Percentiles rank a stretch among this genome's conserved stretches.
phyloP scores from a whole-genome alignment of 768 basidiomycete genomes.

The Russula earlei region DNA sequence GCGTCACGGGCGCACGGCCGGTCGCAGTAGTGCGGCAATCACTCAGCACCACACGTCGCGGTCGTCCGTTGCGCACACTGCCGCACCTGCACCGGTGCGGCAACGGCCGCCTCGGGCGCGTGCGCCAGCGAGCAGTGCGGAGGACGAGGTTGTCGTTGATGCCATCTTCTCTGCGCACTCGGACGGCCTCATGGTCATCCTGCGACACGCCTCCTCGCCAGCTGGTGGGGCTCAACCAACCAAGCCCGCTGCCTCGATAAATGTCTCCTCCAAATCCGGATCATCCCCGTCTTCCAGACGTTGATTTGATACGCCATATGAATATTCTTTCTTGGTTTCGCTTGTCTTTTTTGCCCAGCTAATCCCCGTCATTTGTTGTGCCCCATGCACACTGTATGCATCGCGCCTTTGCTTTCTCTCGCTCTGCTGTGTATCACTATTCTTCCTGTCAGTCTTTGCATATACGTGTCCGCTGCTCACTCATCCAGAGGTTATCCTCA shows the following conservation, averaged over 20 bases:
- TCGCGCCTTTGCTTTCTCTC: neutral
- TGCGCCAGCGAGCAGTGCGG: neutral
- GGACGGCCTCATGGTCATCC: slow-evolving; percentile 73
- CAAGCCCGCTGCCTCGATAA: neutral
- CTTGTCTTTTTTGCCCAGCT: neutral
- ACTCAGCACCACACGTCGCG: neutral
- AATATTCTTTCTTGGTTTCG: slow-evolving; percentile 1
- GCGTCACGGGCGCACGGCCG: neutral
- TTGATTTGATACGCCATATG: neutral
- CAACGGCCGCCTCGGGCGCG: neutral
- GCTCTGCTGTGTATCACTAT: slow-evolving; percentile 3
- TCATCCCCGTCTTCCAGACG: too few relatives aligned
- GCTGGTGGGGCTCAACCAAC: neutral
- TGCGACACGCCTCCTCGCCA: slow-evolving; percentile 40
- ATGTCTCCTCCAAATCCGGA: neutral
- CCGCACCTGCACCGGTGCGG: neutral
- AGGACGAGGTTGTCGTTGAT: slow-evolving; percentile 50
- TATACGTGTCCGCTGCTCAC: neutral
- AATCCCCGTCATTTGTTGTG: neutral
- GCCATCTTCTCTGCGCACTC: slow-evolving; percentile 83
- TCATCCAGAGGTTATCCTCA: neutral
- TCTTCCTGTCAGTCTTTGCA: neutral
- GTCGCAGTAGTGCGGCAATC: neutral
- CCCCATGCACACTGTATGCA: neutral
- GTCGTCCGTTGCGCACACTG: neutral